Conservation (phyloP, 768 basidiomycete genomes). For the Boletus eberwhitei region DNA sequence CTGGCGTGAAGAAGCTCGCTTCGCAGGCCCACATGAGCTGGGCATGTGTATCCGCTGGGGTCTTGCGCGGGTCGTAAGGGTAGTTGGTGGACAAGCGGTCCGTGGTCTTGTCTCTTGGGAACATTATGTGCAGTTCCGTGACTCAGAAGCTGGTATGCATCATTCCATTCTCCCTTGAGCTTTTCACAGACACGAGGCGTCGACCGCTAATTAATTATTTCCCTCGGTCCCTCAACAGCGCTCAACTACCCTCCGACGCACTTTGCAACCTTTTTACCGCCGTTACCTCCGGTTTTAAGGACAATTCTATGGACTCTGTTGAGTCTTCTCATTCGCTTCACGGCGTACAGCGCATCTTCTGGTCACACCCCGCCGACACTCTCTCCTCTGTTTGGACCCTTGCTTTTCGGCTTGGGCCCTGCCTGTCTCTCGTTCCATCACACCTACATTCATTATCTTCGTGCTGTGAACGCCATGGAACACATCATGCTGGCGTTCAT, state of each 20-base stretch:
- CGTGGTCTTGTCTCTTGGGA: slow-evolving; percentile 87
- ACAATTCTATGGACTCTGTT: slow-evolving; percentile 67
- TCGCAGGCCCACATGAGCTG: slow-evolving; percentile 84
- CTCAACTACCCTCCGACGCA: slow-evolving; percentile 67
- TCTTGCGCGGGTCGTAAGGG: slow-evolving; percentile 71
- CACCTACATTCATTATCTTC: slow-evolving; percentile 70
- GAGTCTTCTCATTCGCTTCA: slow-evolving; percentile 76
- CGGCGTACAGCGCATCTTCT: slow-evolving; percentile 78
- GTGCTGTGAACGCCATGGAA: slow-evolving; percentile 83
- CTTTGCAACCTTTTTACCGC: slow-evolving; percentile 65
- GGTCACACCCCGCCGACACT: slow-evolving; percentile 91
- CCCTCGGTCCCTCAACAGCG: slow-evolving; percentile 33
- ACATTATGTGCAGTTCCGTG: slow-evolving; percentile 75
- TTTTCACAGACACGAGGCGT: slow-evolving; percentile 25
- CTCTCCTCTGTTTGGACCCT: slow-evolving; percentile 83
- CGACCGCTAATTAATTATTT: slow-evolving; percentile 17
- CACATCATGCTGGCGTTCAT: slow-evolving; percentile 91
- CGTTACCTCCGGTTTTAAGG: slow-evolving; percentile 51
- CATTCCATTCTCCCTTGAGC: slow-evolving; percentile 18
- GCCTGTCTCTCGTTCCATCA: slow-evolving; percentile 50
- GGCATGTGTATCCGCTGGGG: slow-evolving; percentile 95
- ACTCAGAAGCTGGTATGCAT: slow-evolving; percentile 73
- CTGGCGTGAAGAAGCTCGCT: slow-evolving; percentile 78
- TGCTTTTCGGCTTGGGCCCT: slow-evolving; percentile 78
- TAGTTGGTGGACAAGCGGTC: slow-evolving; percentile 66